Conservation (phyloP, 2,329 filamentous ascomycete species). For the Phoma herbarum region DNA sequence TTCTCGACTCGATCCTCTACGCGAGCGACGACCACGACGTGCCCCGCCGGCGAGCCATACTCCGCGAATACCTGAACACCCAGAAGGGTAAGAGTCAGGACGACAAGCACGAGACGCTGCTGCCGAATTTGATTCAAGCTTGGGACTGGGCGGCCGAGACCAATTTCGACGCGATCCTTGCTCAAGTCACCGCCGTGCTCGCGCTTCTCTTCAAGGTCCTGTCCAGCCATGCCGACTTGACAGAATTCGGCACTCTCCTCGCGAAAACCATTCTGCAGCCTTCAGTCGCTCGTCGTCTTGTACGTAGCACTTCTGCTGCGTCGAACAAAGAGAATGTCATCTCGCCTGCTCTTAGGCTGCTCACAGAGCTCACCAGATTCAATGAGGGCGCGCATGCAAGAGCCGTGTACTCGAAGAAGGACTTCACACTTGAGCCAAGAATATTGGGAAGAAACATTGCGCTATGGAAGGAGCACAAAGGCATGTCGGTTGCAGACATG, state of each 20-base stretch:
- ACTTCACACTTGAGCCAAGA: slow-evolving; percentile 75
- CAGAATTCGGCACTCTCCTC: slow-evolving; percentile 77
- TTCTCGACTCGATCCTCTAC: slow-evolving; percentile 72
- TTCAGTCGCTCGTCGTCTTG: slow-evolving; percentile 80
- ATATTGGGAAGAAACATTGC: slow-evolving; percentile 82
- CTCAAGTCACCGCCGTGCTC: slow-evolving; percentile 80
- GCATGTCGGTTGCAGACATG: slow-evolving; percentile 67
- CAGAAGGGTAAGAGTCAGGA: slow-evolving; percentile 60
- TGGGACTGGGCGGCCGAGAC: slow-evolving; percentile 85
- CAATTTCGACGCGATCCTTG: slow-evolving; percentile 82
- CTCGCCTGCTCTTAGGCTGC: slow-evolving; percentile 83
- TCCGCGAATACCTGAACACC: slow-evolving; percentile 73
- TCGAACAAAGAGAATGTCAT: slow-evolving; percentile 88
- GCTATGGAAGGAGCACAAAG: slow-evolving; percentile 63
- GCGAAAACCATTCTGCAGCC: slow-evolving; percentile 84
- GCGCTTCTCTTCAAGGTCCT: slow-evolving; percentile 82
- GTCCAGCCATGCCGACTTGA: slow-evolving; percentile 76
- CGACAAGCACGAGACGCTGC: slow-evolving; percentile 69
- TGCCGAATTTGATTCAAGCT: slow-evolving; percentile 83
- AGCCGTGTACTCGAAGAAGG: slow-evolving; percentile 78
- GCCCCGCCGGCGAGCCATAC: slow-evolving; percentile 63
- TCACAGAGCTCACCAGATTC: slow-evolving; percentile 84
- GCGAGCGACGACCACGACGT: slow-evolving; percentile 60
- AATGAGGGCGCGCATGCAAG: slow-evolving; percentile 85
- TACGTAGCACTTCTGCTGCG: slow-evolving; percentile 78